Percentiles rank a stretch among this genome's conserved stretches.
Evolutionary conservation across 1,284 basidiomycete species (phyloP).

Genomic region (Puccinia horiana): DNA sequence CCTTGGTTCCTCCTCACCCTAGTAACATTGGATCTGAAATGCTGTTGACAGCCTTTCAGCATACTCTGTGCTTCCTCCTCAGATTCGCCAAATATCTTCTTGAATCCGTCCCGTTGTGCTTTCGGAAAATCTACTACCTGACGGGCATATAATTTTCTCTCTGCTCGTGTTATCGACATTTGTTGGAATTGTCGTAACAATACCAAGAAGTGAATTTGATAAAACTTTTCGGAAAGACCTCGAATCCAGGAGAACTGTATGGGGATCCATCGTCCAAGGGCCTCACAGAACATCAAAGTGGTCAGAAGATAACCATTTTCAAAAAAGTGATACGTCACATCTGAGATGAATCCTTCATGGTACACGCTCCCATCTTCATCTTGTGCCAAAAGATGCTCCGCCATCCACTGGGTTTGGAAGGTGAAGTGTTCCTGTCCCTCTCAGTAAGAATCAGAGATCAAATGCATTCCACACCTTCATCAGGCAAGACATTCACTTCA

Average conservation of each 20-base stretch:
- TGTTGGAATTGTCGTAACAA: not conserved
- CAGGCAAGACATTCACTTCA: too few species aligned
- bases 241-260: slow-evolving; percentile 23
- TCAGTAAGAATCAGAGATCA: not conserved
- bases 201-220: not conserved
- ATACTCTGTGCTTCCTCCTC: not conserved
- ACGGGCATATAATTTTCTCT: not conserved
- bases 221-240: slow-evolving; percentile 2
- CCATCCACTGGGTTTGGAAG: too few species aligned
- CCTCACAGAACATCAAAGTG: slow-evolving; percentile 1
- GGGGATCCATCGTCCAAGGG: not conserved
- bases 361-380: not conserved
- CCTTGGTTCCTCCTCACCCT: not conserved
- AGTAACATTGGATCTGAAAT: not conserved
- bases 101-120: slow-evolving; percentile 3
- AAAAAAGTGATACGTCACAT: slow-evolving; percentile 12
- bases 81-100: not conserved
- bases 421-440: not conserved
- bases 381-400: not conserved
- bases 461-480: too few species aligned
- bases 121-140: slow-evolving; percentile 3
- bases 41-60: slow-evolving; percentile 12
- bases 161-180: not conserved
- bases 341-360: not conserved
- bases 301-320: slow-evolving; percentile 11